phyloP scores from a whole-genome alignment of 2,329 filamentous ascomycete genomes.

The Sclerotinia sclerotiorum region DNA sequence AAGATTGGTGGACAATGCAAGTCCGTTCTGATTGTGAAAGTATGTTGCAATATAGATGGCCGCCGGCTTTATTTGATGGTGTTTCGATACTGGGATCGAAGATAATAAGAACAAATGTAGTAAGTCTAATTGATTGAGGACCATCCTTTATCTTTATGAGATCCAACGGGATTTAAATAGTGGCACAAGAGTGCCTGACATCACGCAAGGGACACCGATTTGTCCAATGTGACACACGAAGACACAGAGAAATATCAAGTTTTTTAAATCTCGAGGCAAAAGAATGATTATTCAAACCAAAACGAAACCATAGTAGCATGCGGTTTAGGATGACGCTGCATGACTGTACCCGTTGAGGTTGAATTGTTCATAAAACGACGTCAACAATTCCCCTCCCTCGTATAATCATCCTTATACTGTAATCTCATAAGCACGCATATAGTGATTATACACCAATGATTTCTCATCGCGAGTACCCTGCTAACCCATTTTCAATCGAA shows the following conservation, averaged over 20 bases:
- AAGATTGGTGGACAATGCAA: background rate
- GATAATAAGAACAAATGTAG: background rate
- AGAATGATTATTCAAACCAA: background rate
- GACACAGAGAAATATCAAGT: background rate
- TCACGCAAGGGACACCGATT: background rate
- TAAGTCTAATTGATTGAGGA: background rate
- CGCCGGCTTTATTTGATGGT: background rate
- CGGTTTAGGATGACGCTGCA: background rate
- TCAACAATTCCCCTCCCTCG: background rate
- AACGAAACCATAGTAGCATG: background rate
- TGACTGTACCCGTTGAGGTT: background rate
- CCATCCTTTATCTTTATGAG: background rate
- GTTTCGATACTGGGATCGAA: background rate
- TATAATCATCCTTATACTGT: constrained; percentile 14
- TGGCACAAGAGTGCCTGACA: background rate
- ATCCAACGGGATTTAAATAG: background rate
- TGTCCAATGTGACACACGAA: background rate
- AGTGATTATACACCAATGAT: constrained; percentile 23
- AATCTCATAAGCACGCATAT: background rate
- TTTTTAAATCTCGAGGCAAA: background rate
- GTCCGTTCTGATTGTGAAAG: background rate
- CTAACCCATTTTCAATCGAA: constrained; percentile 57
- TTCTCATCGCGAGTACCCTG: constrained; percentile 49
- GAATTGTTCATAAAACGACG: background rate
- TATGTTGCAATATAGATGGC: background rate